These are phyloP conservation scores for Hordeum marinum DNA, from an alignment of 176 grass and related monocot genomes.

Conservation along the genomic window DNA sequence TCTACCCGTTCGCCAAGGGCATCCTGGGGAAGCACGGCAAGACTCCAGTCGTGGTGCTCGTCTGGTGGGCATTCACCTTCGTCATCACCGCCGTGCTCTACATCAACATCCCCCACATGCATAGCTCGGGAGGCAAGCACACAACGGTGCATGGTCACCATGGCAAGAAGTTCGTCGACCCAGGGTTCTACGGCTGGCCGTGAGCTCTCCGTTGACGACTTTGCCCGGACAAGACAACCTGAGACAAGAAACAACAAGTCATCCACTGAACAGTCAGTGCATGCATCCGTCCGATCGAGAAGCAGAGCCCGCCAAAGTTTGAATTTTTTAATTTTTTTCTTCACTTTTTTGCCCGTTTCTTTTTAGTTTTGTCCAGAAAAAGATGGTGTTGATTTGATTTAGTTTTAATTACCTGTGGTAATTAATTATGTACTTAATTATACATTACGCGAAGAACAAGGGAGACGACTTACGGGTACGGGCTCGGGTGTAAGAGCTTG, in stretches of 20 bases:
- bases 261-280: conserved; percentile 8
- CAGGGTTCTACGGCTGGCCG: background rate
- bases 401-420: conserved; percentile 63
- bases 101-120: conserved; percentile 69
- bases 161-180: background rate
- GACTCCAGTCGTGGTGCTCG: conserved; percentile 71
- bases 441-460: conserved; percentile 26
- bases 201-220: background rate
- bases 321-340: background rate
- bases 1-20: conserved; percentile 87
- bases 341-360: background rate
- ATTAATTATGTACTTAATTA: conserved; percentile 61
- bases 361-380: conserved; percentile 67
- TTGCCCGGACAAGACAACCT: background rate
- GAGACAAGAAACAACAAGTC: background rate
- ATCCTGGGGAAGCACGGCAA: conserved; percentile 70
- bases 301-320: conserved; percentile 35
- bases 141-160: background rate
- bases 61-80: conserved; percentile 86
- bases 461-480: background rate
- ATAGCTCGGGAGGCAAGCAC: conserved; percentile 8
- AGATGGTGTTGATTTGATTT: conserved; percentile 68
- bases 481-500: conserved; percentile 23
- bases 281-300: conserved; percentile 15
- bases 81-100: conserved; percentile 86